phyloP scores from a whole-genome alignment of 2,329 filamentous ascomycete species.

The Fusarium praegraminearum region DNA sequence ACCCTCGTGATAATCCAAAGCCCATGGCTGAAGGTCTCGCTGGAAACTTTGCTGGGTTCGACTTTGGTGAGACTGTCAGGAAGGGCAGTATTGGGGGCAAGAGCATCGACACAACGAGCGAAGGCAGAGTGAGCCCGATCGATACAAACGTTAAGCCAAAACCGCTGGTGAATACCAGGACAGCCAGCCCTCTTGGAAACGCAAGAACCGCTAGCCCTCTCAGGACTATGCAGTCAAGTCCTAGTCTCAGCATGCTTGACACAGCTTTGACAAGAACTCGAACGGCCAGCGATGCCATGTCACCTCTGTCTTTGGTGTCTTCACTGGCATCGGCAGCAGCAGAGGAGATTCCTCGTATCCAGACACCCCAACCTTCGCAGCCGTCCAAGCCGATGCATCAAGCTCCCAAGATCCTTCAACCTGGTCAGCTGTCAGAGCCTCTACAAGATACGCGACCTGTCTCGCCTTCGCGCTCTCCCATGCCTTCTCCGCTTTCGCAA shows the following conservation, averaged over 20 bases:
- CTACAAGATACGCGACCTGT: slow-evolving; percentile 23
- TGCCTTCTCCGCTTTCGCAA: slow-evolving; percentile 38
- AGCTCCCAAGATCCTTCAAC: slow-evolving; percentile 32
- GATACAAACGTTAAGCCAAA: slow-evolving; percentile 35
- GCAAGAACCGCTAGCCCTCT: slow-evolving; percentile 44
- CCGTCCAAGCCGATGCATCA: slow-evolving; percentile 24
- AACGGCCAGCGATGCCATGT: slow-evolving; percentile 44
- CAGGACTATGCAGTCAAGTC: slow-evolving; percentile 45
- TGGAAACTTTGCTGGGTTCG: slow-evolving; percentile 55
- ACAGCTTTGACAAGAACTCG: slow-evolving; percentile 34
- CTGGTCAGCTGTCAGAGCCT: slow-evolving; percentile 31
- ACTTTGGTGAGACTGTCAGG: slow-evolving; percentile 53
- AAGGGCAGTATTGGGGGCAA: slow-evolving; percentile 37
- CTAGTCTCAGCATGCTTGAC: slow-evolving; percentile 40
- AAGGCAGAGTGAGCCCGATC: slow-evolving; percentile 34
- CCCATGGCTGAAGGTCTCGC: slow-evolving; percentile 51
- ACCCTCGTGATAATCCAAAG: slow-evolving; percentile 44
- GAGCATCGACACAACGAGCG: slow-evolving; percentile 34
- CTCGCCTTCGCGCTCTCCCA: slow-evolving; percentile 33
- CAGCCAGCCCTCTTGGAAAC: slow-evolving; percentile 40
- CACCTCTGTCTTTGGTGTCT: slow-evolving; percentile 38
- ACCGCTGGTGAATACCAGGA: slow-evolving; percentile 30
- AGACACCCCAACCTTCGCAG: slow-evolving; percentile 32
- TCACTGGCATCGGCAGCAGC: slow-evolving; percentile 26
- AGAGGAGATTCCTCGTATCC: slow-evolving; percentile 25